Evolutionary conservation across 352 stramenopile species (phyloP).

Genomic region (Thraustotheca clavata): DNA sequence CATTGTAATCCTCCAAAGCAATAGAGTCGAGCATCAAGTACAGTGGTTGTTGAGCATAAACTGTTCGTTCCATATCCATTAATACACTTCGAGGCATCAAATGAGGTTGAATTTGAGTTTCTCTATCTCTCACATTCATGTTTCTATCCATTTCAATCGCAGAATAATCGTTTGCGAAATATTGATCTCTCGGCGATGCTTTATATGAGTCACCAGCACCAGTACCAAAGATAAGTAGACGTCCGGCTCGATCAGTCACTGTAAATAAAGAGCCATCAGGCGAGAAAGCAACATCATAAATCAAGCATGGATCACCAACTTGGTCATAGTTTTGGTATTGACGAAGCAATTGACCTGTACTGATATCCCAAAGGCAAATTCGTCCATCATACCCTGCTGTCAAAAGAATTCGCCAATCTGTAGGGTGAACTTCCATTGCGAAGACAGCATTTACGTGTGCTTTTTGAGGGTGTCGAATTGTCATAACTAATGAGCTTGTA

Average conservation of each 20-base stretch:
- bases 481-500: slow-evolving; percentile 47
- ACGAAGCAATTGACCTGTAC: slow-evolving; percentile 49
- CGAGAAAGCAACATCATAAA: slow-evolving; percentile 70
- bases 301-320: slow-evolving; percentile 48
- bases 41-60: slow-evolving; percentile 68
- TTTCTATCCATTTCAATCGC: slow-evolving; percentile 80
- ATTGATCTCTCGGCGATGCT: slow-evolving; percentile 67
- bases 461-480: slow-evolving; percentile 44
- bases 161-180: slow-evolving; percentile 86
- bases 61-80: slow-evolving; percentile 57
- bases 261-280: slow-evolving; percentile 57
- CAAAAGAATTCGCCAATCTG: slow-evolving; percentile 59
- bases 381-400: slow-evolving; percentile 78
- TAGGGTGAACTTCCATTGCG: slow-evolving; percentile 68
- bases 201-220: slow-evolving; percentile 55
- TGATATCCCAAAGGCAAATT: slow-evolving; percentile 81
- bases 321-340: slow-evolving; percentile 48
- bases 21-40: slow-evolving; percentile 37
- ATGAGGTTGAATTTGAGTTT: slow-evolving; percentile 78
- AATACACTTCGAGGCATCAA: slow-evolving; percentile 73
- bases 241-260: slow-evolving; percentile 76
- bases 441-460: slow-evolving; percentile 74
- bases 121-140: slow-evolving; percentile 84
- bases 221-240: slow-evolving; percentile 69
- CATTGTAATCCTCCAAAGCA: slow-evolving; percentile 40